Evolutionary conservation across 1,284 basidiomycete species (phyloP).

Genomic region (Malassezia arunalokei): DNA sequence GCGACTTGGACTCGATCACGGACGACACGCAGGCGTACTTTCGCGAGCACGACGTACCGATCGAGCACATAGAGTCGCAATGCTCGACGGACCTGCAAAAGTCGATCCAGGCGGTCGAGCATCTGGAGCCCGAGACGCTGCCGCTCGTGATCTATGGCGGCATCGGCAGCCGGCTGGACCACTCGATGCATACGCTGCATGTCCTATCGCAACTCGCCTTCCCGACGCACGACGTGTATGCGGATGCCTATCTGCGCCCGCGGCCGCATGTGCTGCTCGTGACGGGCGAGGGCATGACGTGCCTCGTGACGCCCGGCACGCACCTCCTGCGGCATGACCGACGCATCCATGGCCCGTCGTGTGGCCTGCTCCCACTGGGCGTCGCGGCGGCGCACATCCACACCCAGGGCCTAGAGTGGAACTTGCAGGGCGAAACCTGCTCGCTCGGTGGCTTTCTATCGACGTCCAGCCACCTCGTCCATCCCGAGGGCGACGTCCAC

Average conservation of each 20-base stretch:
- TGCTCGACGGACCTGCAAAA: slow-evolving; percentile 91
- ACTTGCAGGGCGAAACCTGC: slow-evolving; percentile 51
- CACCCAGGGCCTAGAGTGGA: slow-evolving; percentile 78
- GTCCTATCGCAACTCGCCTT: slow-evolving; percentile 63
- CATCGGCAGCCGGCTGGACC: slow-evolving; percentile 77
- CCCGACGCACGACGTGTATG: background rate
- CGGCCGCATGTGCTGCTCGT: slow-evolving; percentile 61
- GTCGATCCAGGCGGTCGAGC: slow-evolving; percentile 58
- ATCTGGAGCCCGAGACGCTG: slow-evolving; percentile 48
- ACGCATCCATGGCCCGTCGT: slow-evolving; percentile 65
- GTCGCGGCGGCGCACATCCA: slow-evolving; percentile 54
- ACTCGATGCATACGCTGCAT: slow-evolving; percentile 80
- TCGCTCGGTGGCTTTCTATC: slow-evolving; percentile 53
- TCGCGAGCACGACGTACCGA: slow-evolving; percentile 55
- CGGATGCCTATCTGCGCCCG: slow-evolving; percentile 41
- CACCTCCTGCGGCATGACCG: slow-evolving; percentile 68
- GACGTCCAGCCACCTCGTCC: slow-evolving; percentile 70
- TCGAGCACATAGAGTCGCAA: slow-evolving; percentile 62
- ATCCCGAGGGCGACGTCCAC: slow-evolving; percentile 51
- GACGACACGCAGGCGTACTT: slow-evolving; percentile 63
- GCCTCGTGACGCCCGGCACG: slow-evolving; percentile 72
- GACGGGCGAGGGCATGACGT: slow-evolving; percentile 74
- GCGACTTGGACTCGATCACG: slow-evolving; percentile 77
- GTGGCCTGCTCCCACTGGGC: slow-evolving; percentile 82
- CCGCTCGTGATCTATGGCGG: slow-evolving; percentile 70